These are phyloP conservation scores for Naematelia aurantialba DNA, from an alignment of 768 basidiomycete species.

Conservation along the genomic window DNA sequence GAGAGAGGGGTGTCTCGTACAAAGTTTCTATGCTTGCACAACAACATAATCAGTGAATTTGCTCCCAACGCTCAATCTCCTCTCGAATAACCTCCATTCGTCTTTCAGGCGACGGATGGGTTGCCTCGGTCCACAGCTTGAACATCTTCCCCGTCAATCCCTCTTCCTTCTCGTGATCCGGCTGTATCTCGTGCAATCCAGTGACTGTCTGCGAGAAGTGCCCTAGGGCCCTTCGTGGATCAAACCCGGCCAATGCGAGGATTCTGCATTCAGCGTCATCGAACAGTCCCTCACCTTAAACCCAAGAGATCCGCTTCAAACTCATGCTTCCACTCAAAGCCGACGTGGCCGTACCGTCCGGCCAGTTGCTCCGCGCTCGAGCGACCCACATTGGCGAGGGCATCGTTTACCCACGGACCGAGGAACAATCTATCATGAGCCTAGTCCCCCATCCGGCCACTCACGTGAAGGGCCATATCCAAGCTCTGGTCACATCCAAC, in stretches of 20 bases:
- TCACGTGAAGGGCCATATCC: slow-evolving; percentile 86
- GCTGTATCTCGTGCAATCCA: slow-evolving; percentile 30
- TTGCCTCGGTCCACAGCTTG: slow-evolving; percentile 55
- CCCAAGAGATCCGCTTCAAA: slow-evolving; percentile 90
- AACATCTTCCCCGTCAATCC: slow-evolving; percentile 40
- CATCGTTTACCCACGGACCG: slow-evolving; percentile 94
- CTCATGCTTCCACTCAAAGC: slow-evolving; percentile 78
- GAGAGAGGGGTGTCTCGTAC: not conserved
- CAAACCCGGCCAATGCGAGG: slow-evolving; percentile 87
- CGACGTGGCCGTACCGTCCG: slow-evolving; percentile 59
- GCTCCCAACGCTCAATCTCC: slow-evolving; percentile 67
- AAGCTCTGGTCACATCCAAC: slow-evolving; percentile 69
- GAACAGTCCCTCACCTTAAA: slow-evolving; percentile 58
- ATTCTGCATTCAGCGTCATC: slow-evolving; percentile 56
- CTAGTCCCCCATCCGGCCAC: slow-evolving; percentile 46
- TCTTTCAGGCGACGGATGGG: slow-evolving; percentile 67
- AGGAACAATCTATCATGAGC: slow-evolving; percentile 53
- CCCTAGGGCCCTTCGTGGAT: slow-evolving; percentile 71
- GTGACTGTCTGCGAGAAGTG: slow-evolving; percentile 68
- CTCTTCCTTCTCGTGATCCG: slow-evolving; percentile 37
- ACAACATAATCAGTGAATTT: not conserved
- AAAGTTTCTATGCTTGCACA: not conserved
- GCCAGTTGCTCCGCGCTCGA: slow-evolving; percentile 58
- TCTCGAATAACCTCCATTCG: slow-evolving; percentile 61
- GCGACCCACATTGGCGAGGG: slow-evolving; percentile 74